Base-by-base conservation (phyloP, 2,329 filamentous ascomycete genomes). In the Lithohypha guttulata region DNA sequence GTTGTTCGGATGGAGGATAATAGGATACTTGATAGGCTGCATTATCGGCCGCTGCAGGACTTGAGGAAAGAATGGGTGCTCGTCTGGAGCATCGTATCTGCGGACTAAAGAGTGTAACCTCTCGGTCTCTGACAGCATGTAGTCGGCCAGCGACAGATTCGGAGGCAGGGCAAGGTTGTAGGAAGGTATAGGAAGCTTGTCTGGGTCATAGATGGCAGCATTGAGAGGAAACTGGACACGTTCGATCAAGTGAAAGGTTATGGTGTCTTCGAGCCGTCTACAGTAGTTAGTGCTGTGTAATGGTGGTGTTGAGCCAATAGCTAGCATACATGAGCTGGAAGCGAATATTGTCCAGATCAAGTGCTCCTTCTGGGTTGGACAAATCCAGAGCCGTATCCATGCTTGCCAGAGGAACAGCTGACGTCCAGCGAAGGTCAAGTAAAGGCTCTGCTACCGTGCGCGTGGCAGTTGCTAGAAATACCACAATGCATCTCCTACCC, bases 211-310 rank as follows among this genome's bases (percentile, higher is more conserved):
- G 62, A 96, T 87, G 54, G 79, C 84, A 57, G 74, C 69, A 66
- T 95, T 96, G 49, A 93, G 73, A 3, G 89, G 85, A 61, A 96
- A 98, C 61, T 98, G 91, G n/a, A 89, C 89, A 27, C 91, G 81
- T 65, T 98, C 91, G 56, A 96, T 96, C 26, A 98, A 71, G 63
- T 94, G 83, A 63, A 93, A 95, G 50, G 84, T 93, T 57, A 98
- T 96, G 45, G 89, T 96, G 58, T 98, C 91, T 66, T 98, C 91
- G 13, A 96, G 73, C 14, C 91, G 91, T 56, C 91, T 98, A 55
- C 34, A 33, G 25, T n/a, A 27, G 30, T 51, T 34, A 50, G 44
- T 19, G 22, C 29, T 10, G 29, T 22, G 13, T 14, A 21, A 15
- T 26, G 28, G 19, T 22, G 17, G 30, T 22, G 23, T 14, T 28